Evolutionary conservation across 2,329 filamentous ascomycete species (phyloP), one percentile per base, ranked within the genome.

Genomic region (Colletotrichum paranaense): DNA sequence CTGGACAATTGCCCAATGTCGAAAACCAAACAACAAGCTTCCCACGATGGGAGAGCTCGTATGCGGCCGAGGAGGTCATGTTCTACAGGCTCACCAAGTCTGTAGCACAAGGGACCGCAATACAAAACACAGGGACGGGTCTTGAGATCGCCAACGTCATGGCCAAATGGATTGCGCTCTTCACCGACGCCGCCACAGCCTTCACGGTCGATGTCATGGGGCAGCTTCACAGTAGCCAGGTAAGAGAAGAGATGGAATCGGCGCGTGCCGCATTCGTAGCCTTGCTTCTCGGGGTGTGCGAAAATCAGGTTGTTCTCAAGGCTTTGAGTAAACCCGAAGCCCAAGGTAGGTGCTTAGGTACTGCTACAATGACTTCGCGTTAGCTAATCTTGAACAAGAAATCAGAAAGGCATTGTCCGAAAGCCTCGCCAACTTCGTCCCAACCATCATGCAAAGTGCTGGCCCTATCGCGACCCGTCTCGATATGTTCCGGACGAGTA

Each of bases 61-160:
- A 89, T 75, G 84, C 84, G 73, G 82, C 93, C 0, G 97, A 99
- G 81, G 98, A 98, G 84, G 92, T 97, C 63, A 94, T 98, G 83
- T 93, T 98, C 79, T 97, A 98, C 82, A 92, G 95, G 4, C 95
- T 99, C 63, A 94, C 95, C 2, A 98, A 97, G 83, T 93, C 92
- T 0, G 95, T 98, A 63, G 93, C 87, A 1, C 84, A 89, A 60
- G 89, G 87, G 0, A 81, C 79, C 1, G 86, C 85, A 1, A 88
- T 91, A 60, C 82, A 80, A 69, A 84, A 83, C 28, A 78, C 81
- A 19, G 80, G 84, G 32, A 86, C 88, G n/a, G 88, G 87, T 0
- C 76, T 91, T 9, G 83, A 87, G 24, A 80, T 91, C 49, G 84
- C 87, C 28, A 82, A 82, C 66, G 80, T 87, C 56, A 85, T 90